phyloP scores from a whole-genome alignment of 768 basidiomycete species.

The Podaxis carcinomalis region DNA sequence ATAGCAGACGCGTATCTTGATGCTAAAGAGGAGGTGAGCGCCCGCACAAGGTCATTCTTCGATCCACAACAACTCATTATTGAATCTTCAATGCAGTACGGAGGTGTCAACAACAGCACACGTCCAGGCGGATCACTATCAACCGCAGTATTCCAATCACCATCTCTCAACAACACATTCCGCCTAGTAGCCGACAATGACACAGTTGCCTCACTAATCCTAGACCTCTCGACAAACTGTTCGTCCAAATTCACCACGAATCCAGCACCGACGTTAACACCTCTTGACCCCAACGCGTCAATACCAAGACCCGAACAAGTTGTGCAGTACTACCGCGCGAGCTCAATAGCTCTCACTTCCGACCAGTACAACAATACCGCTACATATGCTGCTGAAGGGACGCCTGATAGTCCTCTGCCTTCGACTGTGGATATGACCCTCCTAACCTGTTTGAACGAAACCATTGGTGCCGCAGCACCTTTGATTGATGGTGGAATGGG shows the following conservation, averaged over 20 bases:
- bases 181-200: slow-evolving; percentile 41
- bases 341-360: slow-evolving; percentile 48
- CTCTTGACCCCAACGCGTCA: slow-evolving; percentile 8
- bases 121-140: slow-evolving; percentile 42
- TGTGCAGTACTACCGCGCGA: slow-evolving; percentile 58
- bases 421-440: slow-evolving; percentile 11
- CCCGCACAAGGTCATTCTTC: neutral
- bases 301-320: slow-evolving; percentile 40
- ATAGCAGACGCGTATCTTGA: neutral
- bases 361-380: slow-evolving; percentile 60
- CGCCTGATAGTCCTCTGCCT: slow-evolving; percentile 13
- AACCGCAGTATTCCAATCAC: slow-evolving; percentile 37
- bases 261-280: slow-evolving; percentile 28
- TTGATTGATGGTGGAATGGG: slow-evolving; percentile 14
- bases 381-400: slow-evolving; percentile 26
- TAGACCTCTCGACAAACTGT: slow-evolving; percentile 38
- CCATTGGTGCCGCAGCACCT: slow-evolving; percentile 16
- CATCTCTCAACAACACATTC: slow-evolving; percentile 31
- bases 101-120: slow-evolving; percentile 32
- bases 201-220: slow-evolving; percentile 36
- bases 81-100: slow-evolving; percentile 31
- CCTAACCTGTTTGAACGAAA: slow-evolving; percentile 17
- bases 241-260: slow-evolving; percentile 29
- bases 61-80: neutral
- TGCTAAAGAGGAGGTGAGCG: neutral